Percentiles rank a stretch among this genome's conserved stretches.
Evolutionary conservation across 192 early-diverging fungal genomes (phyloP).

Genomic region (Gigaspora rosea): DNA sequence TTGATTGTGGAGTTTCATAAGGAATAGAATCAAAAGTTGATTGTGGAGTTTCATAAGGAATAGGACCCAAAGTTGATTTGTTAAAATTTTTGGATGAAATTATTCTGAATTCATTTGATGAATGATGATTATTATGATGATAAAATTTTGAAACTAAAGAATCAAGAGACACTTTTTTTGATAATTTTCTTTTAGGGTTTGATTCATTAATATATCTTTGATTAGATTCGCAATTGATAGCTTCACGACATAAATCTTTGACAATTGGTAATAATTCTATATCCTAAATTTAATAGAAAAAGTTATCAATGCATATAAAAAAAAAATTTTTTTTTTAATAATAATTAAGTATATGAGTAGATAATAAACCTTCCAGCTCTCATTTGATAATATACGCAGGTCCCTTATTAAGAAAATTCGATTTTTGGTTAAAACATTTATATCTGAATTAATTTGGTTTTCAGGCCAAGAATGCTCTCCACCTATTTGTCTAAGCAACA

Average conservation of each 20-base stretch:
- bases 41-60: no score
- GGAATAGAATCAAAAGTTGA: no score
- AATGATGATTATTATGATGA: no score
- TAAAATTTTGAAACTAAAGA: no score
- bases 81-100: no score
- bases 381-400: conserved; percentile 47
- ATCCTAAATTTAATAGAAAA: background rate
- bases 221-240: background rate
- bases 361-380: conserved; percentile 53
- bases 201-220: background rate
- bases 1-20: no score
- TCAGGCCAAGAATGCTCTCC: conserved; percentile 50
- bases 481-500: conserved; percentile 51
- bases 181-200: no score
- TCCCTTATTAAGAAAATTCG: conserved; percentile 51
- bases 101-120: no score
- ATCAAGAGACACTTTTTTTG: no score
- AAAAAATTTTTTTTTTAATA: background rate
- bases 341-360: background rate
- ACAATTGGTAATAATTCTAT: conserved; percentile 17
- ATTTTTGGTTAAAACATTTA: conserved; percentile 45
- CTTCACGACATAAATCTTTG: conserved; percentile 21
- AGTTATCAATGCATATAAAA: background rate
- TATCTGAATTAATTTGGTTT: conserved; percentile 50
- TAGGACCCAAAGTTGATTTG: no score